Evolutionary conservation across 139 green algal genomes (phyloP), one percentile per base, ranked within the genome.

Genomic region (Astrephomene gubernaculifera): DNA sequence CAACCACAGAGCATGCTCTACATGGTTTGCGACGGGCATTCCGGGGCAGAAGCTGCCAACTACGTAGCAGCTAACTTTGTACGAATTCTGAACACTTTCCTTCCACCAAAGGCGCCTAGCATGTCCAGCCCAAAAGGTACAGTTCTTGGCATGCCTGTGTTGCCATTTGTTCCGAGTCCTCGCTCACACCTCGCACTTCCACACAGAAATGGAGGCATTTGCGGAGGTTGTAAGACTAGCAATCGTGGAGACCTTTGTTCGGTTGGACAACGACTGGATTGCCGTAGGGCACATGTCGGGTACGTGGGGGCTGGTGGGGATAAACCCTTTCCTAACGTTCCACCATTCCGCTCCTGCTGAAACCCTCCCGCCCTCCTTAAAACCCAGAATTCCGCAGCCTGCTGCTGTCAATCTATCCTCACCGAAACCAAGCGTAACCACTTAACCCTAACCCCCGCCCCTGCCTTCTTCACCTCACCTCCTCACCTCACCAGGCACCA

Each of bases 11-110:
- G 45, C 70, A 81, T 85, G 78, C 29, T 91, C 12, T 93, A 92
- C 71, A 89, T 91, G 61, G 89, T 93, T 0, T 93, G 89, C 63
- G 89, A 93, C 67, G 89, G 89, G 43, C 71, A 87, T 82, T 54
- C 83, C 57, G 64, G 83, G 29, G 22, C 79, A 49, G 80, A 87
- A 73, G 80, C 89, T 72, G 86, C 89, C 52, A 63, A 84, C 54
- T 92, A 70, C 27, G 85, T 86, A 14, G 82, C 82, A 33, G 68
- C 75, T 38, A 82, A 80, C 39, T 79, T 79, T 38, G 70, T 85
- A 2, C 65, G 68, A 12, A 25, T 83, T n/a, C 43, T 84, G 19
- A 86, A 86, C 29, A 25, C 65, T 4, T 57, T 52, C 52, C 64
- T 86, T 0, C 79, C 79, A 6, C 45, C 79, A 25, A 78, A 78